Conservation (phyloP, 2,329 filamentous ascomycete species). For the Sclerotinia borealis region DNA sequence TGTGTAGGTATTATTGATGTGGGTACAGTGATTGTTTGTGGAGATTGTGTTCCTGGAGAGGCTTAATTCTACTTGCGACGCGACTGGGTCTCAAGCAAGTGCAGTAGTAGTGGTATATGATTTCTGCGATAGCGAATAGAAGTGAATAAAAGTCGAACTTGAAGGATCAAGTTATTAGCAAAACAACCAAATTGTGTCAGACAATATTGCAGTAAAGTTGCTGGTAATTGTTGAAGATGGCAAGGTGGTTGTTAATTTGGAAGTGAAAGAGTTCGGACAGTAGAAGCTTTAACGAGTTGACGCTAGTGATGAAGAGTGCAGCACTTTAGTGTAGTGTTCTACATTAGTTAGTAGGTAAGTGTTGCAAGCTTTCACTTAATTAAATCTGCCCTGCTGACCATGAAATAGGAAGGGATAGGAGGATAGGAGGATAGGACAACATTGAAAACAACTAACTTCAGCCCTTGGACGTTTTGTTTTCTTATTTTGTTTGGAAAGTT, state of each 20-base stretch:
- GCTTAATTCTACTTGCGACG: slow-evolving; percentile 7
- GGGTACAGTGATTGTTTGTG: slow-evolving; percentile 11
- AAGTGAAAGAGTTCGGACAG: background rate
- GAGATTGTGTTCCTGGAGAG: slow-evolving; percentile 5
- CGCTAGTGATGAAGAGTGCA: background rate
- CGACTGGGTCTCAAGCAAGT: slow-evolving; percentile 4
- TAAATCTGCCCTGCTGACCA: slow-evolving; percentile 5
- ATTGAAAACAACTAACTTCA: too few relatives aligned
- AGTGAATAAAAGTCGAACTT: background rate
- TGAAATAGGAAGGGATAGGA: too few relatives aligned
- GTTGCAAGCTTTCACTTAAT: background rate
- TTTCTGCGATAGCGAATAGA: background rate
- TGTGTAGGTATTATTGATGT: slow-evolving; percentile 10
- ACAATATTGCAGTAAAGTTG: background rate
- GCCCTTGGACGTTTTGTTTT: too few relatives aligned
- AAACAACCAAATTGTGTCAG: background rate
- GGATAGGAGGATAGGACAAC: background rate
- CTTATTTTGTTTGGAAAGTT: too few relatives aligned
- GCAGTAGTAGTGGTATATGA: background rate
- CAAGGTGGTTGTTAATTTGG: background rate
- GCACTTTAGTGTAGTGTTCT: background rate
- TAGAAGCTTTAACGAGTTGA: slow-evolving; percentile 4
- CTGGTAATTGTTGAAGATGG: background rate
- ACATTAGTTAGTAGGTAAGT: background rate
- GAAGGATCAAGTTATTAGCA: background rate